Base-by-base conservation (phyloP, 805 yeast species). In the Wickerhamomyces hampshirensis region DNA sequence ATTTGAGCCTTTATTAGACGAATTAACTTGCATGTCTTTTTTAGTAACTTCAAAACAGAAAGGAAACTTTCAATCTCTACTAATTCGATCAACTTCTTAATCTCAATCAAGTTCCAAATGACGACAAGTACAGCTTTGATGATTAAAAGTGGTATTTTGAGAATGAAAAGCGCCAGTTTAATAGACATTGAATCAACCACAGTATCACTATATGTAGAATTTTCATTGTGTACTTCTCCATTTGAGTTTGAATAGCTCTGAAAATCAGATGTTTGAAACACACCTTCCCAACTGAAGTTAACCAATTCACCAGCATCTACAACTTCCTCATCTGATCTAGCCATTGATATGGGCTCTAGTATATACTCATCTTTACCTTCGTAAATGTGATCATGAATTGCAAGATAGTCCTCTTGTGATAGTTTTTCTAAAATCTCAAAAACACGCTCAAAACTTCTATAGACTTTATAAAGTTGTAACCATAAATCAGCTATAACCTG, bases 81-180 rank as follows among this genome's bases (percentile, higher is more conserved):
- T 23, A 49, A 26, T 24, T 47, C 38, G 4, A 46, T 17, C 32
- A 47, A 40, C 23, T 49, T 49, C 32, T 43, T 40, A 5, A 47
- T n/a, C 11, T 43, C 43, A 3, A 37, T 36, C 34, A 50, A 38
- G 14, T 43, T 34, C 53, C 50, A 47, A 15, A 48, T 37, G 6
- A 36, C 32, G 17, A 39, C 30, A 4, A 31, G 18, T 18, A 50
- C 45, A 4, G 42, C 7, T 26, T 49, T 49, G 27, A 43, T 12
- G 28, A 47, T 42, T 7, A 42, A 12, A 5, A 43, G 16, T 3
- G 51, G 46, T n/a, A 48, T 34, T 32, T 37, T 42, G 8, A 48
- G 11, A 5, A 47, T 3, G 18, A 24, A 9, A 5, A 23, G 11
- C 3, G 4, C 16, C 34, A 21, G 10, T 14, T 4, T 8, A 19